Evolutionary conservation across 2,329 filamentous ascomycete species (phyloP), one percentile per base, ranked within the genome.

Genomic region (Ascochyta koolunga): DNA sequence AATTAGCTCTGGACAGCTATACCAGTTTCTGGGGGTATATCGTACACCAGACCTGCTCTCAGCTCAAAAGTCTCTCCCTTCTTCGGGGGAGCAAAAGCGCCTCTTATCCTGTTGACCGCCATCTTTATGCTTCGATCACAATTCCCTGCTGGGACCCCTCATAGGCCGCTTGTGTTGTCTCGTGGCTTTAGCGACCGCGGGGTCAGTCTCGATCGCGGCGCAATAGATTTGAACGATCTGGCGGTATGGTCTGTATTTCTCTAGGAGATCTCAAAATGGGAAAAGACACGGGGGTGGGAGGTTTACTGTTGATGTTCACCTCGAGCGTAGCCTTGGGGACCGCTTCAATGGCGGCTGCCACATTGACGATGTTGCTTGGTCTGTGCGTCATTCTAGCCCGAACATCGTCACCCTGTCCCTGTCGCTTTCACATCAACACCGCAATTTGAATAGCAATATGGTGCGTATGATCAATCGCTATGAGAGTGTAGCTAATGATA

Each of bases 51-150:
- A 33, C 95, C 95, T 61, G 93, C 91, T 76, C 95, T 89, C 78
- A 99, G 81, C 82, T 99, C 95, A 75, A 96, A 98, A 15, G 95
- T 99, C 80, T 99, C 95, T 76, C 95, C 95, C 82, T 99, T 99
- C 72, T 89, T 87, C 68, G 95, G 95, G 75, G 88, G 88, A 75
- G 91, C 89, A 77, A 99, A 96, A 70, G 93, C 95, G 78, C 90
- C 93, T 75, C 90, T 88, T 77, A 99, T 95, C 77, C 93, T 89
- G 80, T 95, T 98, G 76, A 98, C 93, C 73, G 95, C 93, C 91
- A 96, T 96, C 68, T 69, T 73, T 73, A 59, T 62, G 54, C 52
- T 64, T 68, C 53, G 65, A 50, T 58, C 55, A 64, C 61, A 67
- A 65, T 59, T 62, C 65, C 63, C 60, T 62, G 61, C 62, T 56